phyloP scores from a whole-genome alignment of 805 yeast species.

The Zygosaccharomyces rouxii region DNA sequence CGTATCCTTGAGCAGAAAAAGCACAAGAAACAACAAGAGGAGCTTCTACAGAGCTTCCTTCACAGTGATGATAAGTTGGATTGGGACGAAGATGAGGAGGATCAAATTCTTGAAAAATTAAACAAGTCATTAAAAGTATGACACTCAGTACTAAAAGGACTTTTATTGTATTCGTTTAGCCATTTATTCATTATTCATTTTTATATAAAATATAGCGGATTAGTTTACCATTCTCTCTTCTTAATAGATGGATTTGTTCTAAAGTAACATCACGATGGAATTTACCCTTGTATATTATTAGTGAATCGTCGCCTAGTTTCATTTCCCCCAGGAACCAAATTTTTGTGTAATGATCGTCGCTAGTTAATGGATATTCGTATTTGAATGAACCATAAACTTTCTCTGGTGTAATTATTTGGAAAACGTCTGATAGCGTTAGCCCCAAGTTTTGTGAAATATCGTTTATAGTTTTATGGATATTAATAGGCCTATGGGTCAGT shows the following conservation, averaged over 20 bases:
- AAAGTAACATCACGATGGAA: constrained; percentile 32
- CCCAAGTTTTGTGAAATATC: constrained; percentile 22
- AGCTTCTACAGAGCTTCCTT: constrained; percentile 28
- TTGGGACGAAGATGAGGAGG: constrained; percentile 34
- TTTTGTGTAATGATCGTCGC: constrained; percentile 25
- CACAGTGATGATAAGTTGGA: constrained; percentile 24
- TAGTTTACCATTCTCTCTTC: constrained; percentile 26
- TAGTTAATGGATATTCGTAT: constrained; percentile 28
- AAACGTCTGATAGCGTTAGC: constrained; percentile 21
- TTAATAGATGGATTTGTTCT: constrained; percentile 28
- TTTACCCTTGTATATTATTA: constrained; percentile 30
- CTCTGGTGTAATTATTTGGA: constrained; percentile 26
- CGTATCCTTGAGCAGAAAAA: constrained; percentile 20
- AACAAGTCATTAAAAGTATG: constrained; percentile 14
- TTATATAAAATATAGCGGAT: constrained; percentile 30
- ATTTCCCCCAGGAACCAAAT: constrained; percentile 33
- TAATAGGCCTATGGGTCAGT: constrained; percentile 24
- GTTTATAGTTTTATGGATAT: constrained; percentile 15
- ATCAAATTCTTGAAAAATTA: constrained; percentile 21
- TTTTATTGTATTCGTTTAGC: background rate
- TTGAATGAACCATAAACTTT: constrained; percentile 26
- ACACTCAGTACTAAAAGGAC: constrained; percentile 1
- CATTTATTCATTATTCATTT: constrained; percentile 11
- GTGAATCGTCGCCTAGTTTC: constrained; percentile 19
- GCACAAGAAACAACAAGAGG: constrained; percentile 28